Evolutionary conservation across 1,284 basidiomycete species (phyloP), one percentile per base, ranked within the genome.

Genomic region (Rhodotorula mucilaginosa): DNA sequence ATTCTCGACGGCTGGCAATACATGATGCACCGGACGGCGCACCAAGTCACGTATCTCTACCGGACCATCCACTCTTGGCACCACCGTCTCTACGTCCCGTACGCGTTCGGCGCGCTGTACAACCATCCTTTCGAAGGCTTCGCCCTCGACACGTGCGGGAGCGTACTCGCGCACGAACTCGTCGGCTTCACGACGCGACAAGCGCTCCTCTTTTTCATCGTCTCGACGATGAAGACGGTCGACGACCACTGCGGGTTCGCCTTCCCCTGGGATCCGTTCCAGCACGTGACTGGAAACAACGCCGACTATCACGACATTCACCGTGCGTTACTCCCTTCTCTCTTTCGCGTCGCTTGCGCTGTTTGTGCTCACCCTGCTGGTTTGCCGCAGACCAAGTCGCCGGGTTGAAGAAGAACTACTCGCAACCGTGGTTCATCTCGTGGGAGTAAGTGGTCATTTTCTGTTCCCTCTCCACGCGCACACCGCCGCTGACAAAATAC

Each of bases 1-100:
- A 81, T 96, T 73, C 90, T 99, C 79, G 96, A 99, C 83, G 94
- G 95, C 48, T 98, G 94, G 94, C 94, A 99, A 82, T 99, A 99
- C 83, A 93, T 93, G 82, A 85, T 93, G 54, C 96, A 99, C 81
- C 92, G 97, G 61, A 60, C 67, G 6, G 71, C 72, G 23, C 84
- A 84, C 87, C 78, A 94, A 92, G 58, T 65, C 84, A 91, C 90
- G 70, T 96, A 87, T 81, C 85, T 99, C 49, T 99, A 97, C 84
- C 91, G 89, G 77, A 87, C 91, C 71, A 86, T 98, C 78, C 97
- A 99, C 82, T 93, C 92, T 2, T 90, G 91, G 81, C 97, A 99
- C 81, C 97, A 99, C 82, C 87, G 94, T 15, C 88, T 99, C 19
- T 97, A 98, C 81, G 93, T 97, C 15, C 94, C 97, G 0, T 99